Evolutionary conservation across 2,329 filamentous ascomycete species (phyloP).

Genomic region (Chaetomium globosum): DNA sequence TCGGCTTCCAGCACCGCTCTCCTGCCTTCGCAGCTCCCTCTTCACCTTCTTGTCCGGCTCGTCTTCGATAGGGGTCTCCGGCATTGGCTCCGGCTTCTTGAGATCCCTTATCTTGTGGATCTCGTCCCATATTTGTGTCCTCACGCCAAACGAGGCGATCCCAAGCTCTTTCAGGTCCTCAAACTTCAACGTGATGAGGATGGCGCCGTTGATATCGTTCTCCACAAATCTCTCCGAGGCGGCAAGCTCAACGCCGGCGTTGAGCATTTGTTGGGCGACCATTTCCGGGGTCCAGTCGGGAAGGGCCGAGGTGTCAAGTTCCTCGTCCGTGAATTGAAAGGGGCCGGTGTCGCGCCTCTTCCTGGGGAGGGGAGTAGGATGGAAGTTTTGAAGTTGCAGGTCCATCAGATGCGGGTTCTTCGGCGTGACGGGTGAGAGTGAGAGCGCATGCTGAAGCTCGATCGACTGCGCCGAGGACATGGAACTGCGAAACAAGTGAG

Average conservation of each 20-base stretch:
- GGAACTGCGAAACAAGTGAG: conserved; percentile 81
- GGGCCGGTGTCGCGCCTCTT: conserved; percentile 52
- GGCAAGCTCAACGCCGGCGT: conserved; percentile 74
- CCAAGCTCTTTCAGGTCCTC: conserved; percentile 82
- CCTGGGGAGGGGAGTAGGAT: conserved; percentile 45
- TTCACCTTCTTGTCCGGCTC: conserved; percentile 55
- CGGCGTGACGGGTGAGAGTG: conserved; percentile 74
- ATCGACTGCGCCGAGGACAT: conserved; percentile 56
- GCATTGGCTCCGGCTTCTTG: conserved; percentile 53
- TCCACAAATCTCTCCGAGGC: conserved; percentile 83
- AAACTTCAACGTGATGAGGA: conserved; percentile 87
- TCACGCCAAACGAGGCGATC: conserved; percentile 78
- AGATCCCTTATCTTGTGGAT: conserved; percentile 69
- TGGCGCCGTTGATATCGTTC: conserved; percentile 88
- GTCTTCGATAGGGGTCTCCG: conserved; percentile 65
- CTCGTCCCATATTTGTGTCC: conserved; percentile 78
- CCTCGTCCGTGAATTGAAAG: conserved; percentile 58
- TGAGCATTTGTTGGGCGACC: conserved; percentile 84
- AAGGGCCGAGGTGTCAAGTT: conserved; percentile 63
- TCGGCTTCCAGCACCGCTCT: conserved; percentile 42
- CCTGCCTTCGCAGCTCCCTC: conserved; percentile 49
- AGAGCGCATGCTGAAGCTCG: conserved; percentile 59
- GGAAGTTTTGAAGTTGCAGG: conserved; percentile 44
- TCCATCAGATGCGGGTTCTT: conserved; percentile 53
- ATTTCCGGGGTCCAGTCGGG: conserved; percentile 72